Evolutionary conservation across 352 stramenopile species (phyloP), one percentile per base, ranked within the genome.

Genomic region (Thraustotheca clavata): DNA sequence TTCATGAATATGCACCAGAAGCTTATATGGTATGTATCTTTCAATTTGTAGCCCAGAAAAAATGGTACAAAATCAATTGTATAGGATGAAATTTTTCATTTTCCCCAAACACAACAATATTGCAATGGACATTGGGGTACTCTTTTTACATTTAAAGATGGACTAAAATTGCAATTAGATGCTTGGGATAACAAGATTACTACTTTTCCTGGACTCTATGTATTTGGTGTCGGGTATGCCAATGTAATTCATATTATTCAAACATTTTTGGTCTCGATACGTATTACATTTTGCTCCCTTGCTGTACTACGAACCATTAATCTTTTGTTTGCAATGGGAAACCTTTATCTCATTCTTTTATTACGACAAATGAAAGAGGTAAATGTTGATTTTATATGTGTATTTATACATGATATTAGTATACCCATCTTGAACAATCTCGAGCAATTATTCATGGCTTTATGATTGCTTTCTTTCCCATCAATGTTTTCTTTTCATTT

Each of bases 101-200:
- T 86, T 4, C 80, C 79, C 2, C 86, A 97, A 71, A 79, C 82
- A 33, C 79, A 87, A 67, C 77, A 86, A 47, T 94, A 91, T 70
- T 95, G 86, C 67, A 47, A 74, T 20, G 83, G 82, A 2, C 61
- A 72, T 7, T 95, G 83, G 49, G 67, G 79, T 91, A 59, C 38
- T 49, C 43, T 46, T 24, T 8, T 31, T 35, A 18, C n/a, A 14
- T 69, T 6, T 34, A 14, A n/a, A 22, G 24, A 22, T 67, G 34
- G 39, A n/a, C 22, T 38, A 38, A 32, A 6, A 35, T 35, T n/a
- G 22, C 8, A 16, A 22, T 4, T 31, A 94, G 85, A 72, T 26
- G 74, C 85, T 40, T 96, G 89, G 89, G 84, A 97, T 41, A 72
- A 85, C 9, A 96, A 97, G 73, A 96, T 97, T 73, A 96, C 89